Evolutionary conservation across 1,284 basidiomycete genomes (phyloP).

Genomic region (Ganoderma sinense): DNA sequence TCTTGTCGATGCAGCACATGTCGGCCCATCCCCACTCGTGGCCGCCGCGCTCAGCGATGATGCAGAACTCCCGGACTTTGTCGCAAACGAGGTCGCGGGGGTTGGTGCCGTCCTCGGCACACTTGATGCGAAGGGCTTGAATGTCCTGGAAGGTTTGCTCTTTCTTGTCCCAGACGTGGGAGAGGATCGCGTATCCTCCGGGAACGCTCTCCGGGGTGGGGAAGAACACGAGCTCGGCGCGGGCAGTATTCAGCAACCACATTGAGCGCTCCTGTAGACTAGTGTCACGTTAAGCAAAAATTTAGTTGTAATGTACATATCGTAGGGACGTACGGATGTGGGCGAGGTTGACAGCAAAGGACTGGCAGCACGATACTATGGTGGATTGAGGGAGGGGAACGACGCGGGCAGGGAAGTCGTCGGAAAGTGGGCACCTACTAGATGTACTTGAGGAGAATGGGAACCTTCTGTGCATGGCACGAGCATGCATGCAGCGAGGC

Average conservation of each 20-base stretch:
- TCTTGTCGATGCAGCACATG: conserved; percentile 10
- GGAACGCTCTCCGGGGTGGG: not conserved
- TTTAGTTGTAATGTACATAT: no score
- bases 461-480: no score
- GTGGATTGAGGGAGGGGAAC: no score
- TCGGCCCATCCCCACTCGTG: conserved; percentile 1
- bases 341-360: no score
- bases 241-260: not conserved
- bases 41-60: not conserved
- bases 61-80: not conserved
- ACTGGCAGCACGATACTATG: no score
- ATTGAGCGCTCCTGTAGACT: not conserved
- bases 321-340: no score
- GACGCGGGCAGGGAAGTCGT: no score
- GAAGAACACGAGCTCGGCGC: not conserved
- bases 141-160: conserved; percentile 4
- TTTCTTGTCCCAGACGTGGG: not conserved
- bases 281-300: not conserved
- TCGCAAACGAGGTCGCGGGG: not conserved
- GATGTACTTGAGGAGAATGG: no score
- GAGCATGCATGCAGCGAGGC: no score
- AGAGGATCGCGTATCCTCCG: conserved; percentile 5
- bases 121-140: not conserved
- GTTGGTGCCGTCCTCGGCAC: not conserved
- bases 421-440: no score